A percentile compares a stretch with the other conserved stretches of the same genome.
phyloP scores from a whole-genome alignment of 2,329 filamentous ascomycete species.

The Berkeleyomyces rouxiae region DNA sequence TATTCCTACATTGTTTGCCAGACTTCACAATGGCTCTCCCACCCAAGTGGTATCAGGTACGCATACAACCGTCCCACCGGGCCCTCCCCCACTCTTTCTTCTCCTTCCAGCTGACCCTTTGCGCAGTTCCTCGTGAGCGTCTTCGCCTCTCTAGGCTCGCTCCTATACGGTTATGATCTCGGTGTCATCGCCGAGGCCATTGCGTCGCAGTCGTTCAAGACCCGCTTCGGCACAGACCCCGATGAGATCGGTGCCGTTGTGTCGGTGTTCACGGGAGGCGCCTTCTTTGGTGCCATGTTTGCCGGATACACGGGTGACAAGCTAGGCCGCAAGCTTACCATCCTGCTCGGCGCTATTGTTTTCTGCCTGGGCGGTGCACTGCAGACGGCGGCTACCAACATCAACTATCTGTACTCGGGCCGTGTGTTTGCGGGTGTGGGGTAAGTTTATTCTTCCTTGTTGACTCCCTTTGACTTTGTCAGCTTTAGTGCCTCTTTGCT shows the following conservation, averaged over 20 bases:
- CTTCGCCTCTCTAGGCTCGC: constrained; percentile 38
- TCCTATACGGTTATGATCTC: constrained; percentile 39
- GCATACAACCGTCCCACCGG: not conserved
- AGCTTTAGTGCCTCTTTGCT: not conserved
- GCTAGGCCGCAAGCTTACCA: constrained; percentile 54
- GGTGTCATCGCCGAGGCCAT: constrained; percentile 37
- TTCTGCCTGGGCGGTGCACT: constrained; percentile 58
- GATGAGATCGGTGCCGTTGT: constrained; percentile 49
- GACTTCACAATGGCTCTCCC: constrained; percentile 25
- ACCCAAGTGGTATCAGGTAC: constrained; percentile 25
- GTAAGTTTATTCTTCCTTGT: constrained; percentile 16
- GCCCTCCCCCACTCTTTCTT: not conserved
- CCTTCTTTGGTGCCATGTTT: constrained; percentile 50
- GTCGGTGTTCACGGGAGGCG: constrained; percentile 62
- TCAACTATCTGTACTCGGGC: constrained; percentile 51
- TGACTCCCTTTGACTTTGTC: not conserved
- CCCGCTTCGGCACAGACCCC: constrained; percentile 10
- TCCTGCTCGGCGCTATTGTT: constrained; percentile 51
- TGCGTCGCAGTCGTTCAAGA: constrained; percentile 28
- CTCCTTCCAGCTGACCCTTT: not conserved
- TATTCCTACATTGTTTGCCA: not conserved
- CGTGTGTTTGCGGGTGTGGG: constrained; percentile 51
- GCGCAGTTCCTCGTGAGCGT: constrained; percentile 33
- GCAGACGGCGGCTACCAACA: constrained; percentile 48
- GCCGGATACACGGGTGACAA: constrained; percentile 48